phyloP scores from a whole-genome alignment of 345 rosid species.

The Diplotaxis tenuifolia region DNA sequence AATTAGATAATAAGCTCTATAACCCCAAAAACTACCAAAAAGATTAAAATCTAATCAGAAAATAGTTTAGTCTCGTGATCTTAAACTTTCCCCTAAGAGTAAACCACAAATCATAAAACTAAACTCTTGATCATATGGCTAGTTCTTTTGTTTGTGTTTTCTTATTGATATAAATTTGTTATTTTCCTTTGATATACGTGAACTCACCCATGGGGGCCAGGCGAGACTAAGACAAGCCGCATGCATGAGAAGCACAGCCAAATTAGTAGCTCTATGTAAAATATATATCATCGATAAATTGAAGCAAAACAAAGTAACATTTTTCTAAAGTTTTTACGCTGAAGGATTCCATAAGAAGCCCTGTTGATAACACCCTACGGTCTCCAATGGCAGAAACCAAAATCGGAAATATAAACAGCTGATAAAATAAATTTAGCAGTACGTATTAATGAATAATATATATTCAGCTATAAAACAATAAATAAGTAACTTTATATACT shows the following conservation, averaged over 20 bases:
- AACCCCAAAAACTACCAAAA: too few relatives aligned
- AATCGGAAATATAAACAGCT: conserved; percentile 70
- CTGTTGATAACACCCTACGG: conserved; percentile 60
- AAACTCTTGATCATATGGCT: not conserved
- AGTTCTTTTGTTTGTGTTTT: not conserved
- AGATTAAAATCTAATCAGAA: too few relatives aligned
- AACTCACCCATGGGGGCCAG: too few relatives aligned
- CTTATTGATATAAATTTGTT: too few relatives aligned
- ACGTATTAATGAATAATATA: not conserved
- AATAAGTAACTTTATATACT: too few relatives aligned
- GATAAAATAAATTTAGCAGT: conserved; percentile 15
- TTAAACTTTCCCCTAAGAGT: too few relatives aligned
- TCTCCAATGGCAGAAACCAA: conserved; percentile 56
- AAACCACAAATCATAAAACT: too few relatives aligned
- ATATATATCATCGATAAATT: not conserved
- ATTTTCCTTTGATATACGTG: not conserved
- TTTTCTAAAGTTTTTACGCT: not conserved
- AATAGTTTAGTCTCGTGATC: too few relatives aligned
- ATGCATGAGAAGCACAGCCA: too few relatives aligned
- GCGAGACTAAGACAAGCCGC: too few relatives aligned
- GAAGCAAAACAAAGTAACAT: not conserved
- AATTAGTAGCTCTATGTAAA: too few relatives aligned
- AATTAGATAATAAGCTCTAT: not conserved
- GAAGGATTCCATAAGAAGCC: conserved; percentile 55
- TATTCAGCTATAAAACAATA: too few relatives aligned